Base-by-base conservation (phyloP, 306 rosid species). In the Acacia melanoxylon region DNA sequence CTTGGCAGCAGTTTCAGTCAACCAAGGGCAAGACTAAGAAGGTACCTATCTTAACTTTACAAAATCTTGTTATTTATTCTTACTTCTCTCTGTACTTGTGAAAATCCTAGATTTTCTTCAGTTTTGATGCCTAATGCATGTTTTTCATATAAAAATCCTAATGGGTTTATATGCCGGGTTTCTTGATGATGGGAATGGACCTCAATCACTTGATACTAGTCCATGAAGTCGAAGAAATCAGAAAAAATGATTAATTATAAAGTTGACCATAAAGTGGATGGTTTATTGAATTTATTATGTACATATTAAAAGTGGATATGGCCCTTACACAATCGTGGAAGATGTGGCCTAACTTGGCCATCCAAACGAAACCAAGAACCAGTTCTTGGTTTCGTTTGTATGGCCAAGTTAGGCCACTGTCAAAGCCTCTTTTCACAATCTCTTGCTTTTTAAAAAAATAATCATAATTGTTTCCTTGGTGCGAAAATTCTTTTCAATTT, bases 1-100 rank as follows among this genome's bases (percentile, higher is more conserved):
- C 99, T 72, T 95, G 99, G 99, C 99, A 95, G 91, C 98, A 95
- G 85, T 95, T 95, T 84, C 99, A 95, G 83, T 76, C 98, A 49
- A 83, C 93, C 74, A 95, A 93, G 89, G 99, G 99, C 81, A 95
- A 95, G 89, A 52, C 99, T 29, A 95, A 95, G 82, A 95, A 95
- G 99, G 99, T 95, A 84, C 37, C 70, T 81, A 59, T 72, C 42
- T 24, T 74, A 22, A 54, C 8, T 71, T 74, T n/a, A 19, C 25
- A 1, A 8, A 35, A 73, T 61, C 76, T 58, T 61, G 13, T 37
- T 68, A 44, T 31, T 19, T 40, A 42, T 52, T 52, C 24, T 52
- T 52, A 16, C 33, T 11, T 20, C 54, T 10, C 67, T 25, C n/a
- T 6, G 68, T 33, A 48, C 54, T 24, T 4, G 11, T 8, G 76